Evolutionary conservation across 306 rosid species (phyloP).

Genomic region (Prunus mume): DNA sequence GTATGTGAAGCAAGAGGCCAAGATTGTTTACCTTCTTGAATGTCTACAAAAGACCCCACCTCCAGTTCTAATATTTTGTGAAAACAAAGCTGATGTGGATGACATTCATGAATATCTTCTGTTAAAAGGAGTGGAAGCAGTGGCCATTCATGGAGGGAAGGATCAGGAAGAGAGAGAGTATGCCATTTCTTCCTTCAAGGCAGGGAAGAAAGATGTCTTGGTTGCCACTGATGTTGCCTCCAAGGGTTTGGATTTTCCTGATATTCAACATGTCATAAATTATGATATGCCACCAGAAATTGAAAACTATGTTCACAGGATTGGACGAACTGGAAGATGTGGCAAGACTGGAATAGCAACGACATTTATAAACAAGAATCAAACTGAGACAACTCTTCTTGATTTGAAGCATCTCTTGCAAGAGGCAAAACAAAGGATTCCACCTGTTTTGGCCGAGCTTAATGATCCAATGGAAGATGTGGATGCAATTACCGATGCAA

Average conservation of each 20-base stretch:
- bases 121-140: conserved; percentile 92
- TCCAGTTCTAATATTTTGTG: conserved; percentile 82
- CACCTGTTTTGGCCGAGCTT: conserved; percentile 87
- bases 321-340: conserved; percentile 92
- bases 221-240: conserved; percentile 98
- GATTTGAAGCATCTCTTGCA: conserved; percentile 93
- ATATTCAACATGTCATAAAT: conserved; percentile 89
- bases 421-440: conserved; percentile 97
- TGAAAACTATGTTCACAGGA: conserved; percentile 94
- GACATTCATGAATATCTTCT: conserved; percentile 95
- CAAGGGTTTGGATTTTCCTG: conserved; percentile 94
- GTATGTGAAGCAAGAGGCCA: conserved; percentile 93
- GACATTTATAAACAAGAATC: conserved; percentile 90
- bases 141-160: conserved; percentile 94
- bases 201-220: conserved; percentile 84
- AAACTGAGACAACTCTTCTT: conserved; percentile 88
- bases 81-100: conserved; percentile 91
- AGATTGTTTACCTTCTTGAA: conserved; percentile 83
- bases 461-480: conserved; percentile 88
- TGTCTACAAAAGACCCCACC: conserved; percentile 92
- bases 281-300: conserved; percentile 97
- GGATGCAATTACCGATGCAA: conserved; percentile 58
- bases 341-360: conserved; percentile 96
- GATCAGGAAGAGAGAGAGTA: conserved; percentile 96
- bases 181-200: conserved; percentile 74